Percentiles rank a stretch among this genome's conserved stretches.
phyloP scores from a whole-genome alignment of 2,329 filamentous ascomycete species.

The Cytospora piceicola region DNA sequence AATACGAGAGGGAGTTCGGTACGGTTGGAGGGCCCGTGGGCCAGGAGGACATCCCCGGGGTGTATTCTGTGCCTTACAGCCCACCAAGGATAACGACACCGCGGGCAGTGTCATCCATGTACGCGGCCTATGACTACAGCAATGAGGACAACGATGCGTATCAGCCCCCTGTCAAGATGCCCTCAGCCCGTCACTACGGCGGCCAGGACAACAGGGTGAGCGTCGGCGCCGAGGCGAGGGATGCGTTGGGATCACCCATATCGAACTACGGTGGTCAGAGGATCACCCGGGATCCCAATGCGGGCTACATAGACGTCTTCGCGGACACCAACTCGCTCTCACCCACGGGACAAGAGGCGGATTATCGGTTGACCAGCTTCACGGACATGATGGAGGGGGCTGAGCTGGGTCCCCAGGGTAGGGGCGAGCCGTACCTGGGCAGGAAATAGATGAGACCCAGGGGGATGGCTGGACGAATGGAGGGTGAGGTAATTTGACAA shows the following conservation, averaged over 20 bases:
- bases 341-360: slow-evolving; percentile 15
- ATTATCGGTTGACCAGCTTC: slow-evolving; percentile 51
- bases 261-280: slow-evolving; percentile 39
- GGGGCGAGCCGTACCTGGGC: background rate
- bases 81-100: slow-evolving; percentile 31
- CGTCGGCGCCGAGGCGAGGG: slow-evolving; percentile 13
- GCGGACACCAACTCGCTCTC: slow-evolving; percentile 51
- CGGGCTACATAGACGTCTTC: slow-evolving; percentile 57
- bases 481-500: slow-evolving; percentile 14
- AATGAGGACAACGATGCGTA: slow-evolving; percentile 24
- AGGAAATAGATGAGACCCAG: background rate
- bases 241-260: slow-evolving; percentile 19
- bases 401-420: slow-evolving; percentile 32
- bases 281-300: slow-evolving; percentile 48
- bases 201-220: slow-evolving; percentile 33
- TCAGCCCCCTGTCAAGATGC: slow-evolving; percentile 28
- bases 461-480: background rate
- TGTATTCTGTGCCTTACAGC: slow-evolving; percentile 22
- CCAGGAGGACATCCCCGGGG: slow-evolving; percentile 33
- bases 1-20: slow-evolving; percentile 11
- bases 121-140: slow-evolving; percentile 27
- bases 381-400: slow-evolving; percentile 58
- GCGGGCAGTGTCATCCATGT: slow-evolving; percentile 31
- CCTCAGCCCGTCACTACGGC: slow-evolving; percentile 22
- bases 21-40: slow-evolving; percentile 23